Evolutionary conservation across 2,329 filamentous ascomycete genomes (phyloP).

Genomic region (Scedosporium aurantiacum): DNA sequence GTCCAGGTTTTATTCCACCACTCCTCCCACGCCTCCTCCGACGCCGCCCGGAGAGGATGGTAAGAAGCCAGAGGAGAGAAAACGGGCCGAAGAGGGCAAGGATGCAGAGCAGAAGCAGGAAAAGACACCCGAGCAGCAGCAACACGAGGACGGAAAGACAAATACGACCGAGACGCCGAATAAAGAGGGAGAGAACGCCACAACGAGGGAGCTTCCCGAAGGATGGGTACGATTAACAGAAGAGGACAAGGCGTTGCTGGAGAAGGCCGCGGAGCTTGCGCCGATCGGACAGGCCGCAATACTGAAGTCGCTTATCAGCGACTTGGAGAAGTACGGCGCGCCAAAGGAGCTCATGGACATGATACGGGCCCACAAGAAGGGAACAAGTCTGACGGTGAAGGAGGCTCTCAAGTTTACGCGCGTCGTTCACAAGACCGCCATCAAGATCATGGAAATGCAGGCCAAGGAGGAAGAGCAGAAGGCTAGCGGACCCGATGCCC

Average conservation of each 20-base stretch:
- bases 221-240: slow-evolving; percentile 36
- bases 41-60: slow-evolving; percentile 22
- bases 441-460: slow-evolving; percentile 9
- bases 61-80: slow-evolving; percentile 9
- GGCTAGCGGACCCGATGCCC: slow-evolving; percentile 13
- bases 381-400: slow-evolving; percentile 1
- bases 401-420: slow-evolving; percentile 9
- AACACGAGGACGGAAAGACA: slow-evolving; percentile 11
- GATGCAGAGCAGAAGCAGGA: slow-evolving; percentile 11
- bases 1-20: slow-evolving; percentile 26
- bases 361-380: slow-evolving; percentile 4
- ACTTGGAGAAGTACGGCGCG: slow-evolving; percentile 57
- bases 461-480: slow-evolving; percentile 9
- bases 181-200: slow-evolving; percentile 14
- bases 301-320: slow-evolving; percentile 48
- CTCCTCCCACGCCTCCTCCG: slow-evolving; percentile 18
- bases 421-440: slow-evolving; percentile 8
- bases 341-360: slow-evolving; percentile 53
- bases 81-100: slow-evolving; percentile 42
- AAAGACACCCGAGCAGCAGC: slow-evolving; percentile 10
- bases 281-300: slow-evolving; percentile 50
- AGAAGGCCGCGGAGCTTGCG: slow-evolving; percentile 49
- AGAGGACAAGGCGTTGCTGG: slow-evolving; percentile 39
- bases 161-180: slow-evolving; percentile 14
- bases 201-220: slow-evolving; percentile 17